Evolutionary conservation across 306 rosid species (phyloP).

Genomic region (Fragaria nilgerrensis): DNA sequence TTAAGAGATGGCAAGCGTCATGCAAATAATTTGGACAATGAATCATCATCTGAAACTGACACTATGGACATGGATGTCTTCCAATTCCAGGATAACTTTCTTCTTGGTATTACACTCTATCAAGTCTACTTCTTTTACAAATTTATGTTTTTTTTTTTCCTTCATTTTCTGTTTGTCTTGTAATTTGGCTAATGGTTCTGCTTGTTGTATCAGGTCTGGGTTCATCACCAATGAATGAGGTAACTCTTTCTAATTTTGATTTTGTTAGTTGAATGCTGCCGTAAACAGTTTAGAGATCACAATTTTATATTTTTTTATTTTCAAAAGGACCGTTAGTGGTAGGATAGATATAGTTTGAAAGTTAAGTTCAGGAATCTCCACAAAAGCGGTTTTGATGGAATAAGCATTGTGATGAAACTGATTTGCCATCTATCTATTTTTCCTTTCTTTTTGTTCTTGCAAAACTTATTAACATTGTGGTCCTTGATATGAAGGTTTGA

Average conservation of each 20-base stretch:
- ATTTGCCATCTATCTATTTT: not conserved
- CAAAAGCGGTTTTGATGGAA: not conserved
- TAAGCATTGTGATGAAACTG: not conserved
- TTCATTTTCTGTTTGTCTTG: not conserved
- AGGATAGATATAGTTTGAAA: not conserved
- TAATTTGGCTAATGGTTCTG: slow-evolving; percentile 30
- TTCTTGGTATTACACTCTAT: slow-evolving; percentile 45
- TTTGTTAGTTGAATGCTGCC: slow-evolving; percentile 18
- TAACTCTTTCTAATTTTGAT: slow-evolving; percentile 29
- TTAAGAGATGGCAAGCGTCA: slow-evolving; percentile 31
- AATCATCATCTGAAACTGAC: slow-evolving; percentile 76
- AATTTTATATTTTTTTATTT: not conserved
- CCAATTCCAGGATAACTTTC: slow-evolving; percentile 47
- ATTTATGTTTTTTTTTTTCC: not conserved
- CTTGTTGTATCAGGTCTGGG: slow-evolving; percentile 49
- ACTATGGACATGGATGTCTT: slow-evolving; percentile 62
- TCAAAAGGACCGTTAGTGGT: not conserved
- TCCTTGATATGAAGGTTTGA: slow-evolving; percentile 8
- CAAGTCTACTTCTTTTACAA: not conserved
- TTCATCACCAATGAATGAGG: slow-evolving; percentile 53
- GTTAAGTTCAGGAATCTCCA: not conserved
- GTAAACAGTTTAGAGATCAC: slow-evolving; percentile 3
- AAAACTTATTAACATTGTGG: not conserved
- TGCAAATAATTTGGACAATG: slow-evolving; percentile 40
- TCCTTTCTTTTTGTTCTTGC: not conserved